Evolutionary conservation across 2,329 filamentous ascomycete genomes (phyloP).

Genomic region (Epichloe hybrida): DNA sequence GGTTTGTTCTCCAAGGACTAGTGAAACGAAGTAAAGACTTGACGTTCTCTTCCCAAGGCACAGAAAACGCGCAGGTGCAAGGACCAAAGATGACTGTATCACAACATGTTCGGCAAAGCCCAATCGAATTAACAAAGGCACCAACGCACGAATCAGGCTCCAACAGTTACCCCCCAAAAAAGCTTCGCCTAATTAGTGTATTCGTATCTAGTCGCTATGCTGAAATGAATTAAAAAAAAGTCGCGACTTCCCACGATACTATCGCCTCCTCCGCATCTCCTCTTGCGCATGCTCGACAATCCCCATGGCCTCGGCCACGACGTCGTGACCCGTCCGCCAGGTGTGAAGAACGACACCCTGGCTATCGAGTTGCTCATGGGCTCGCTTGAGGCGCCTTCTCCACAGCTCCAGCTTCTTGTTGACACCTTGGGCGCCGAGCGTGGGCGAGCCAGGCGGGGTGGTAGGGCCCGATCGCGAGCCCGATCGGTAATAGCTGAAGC

Average conservation of each 20-base stretch:
- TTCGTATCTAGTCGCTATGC: not conserved
- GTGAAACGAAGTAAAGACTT: no score
- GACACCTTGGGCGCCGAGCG: constrained; percentile 19
- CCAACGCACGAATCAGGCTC: no score
- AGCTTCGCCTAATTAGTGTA: no score
- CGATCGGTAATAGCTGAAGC: constrained; percentile 13
- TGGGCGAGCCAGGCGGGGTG: constrained; percentile 23
- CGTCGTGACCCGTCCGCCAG: constrained; percentile 62
- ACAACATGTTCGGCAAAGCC: no score
- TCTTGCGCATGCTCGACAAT: constrained; percentile 45
- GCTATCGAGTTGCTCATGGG: constrained; percentile 47
- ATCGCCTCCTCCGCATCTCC: constrained; percentile 17
- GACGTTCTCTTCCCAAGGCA: no score
- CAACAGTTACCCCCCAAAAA: no score
- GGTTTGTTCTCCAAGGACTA: no score
- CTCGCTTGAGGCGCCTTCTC: constrained; percentile 52
- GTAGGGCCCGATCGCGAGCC: constrained; percentile 18
- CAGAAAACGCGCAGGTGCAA: no score
- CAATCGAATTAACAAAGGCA: no score
- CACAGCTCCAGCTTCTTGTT: constrained; percentile 65
- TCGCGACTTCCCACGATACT: not conserved
- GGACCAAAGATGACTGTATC: no score
- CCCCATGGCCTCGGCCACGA: constrained; percentile 49
- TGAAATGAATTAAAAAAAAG: not conserved
- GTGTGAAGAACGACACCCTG: constrained; percentile 56